phyloP scores from a whole-genome alignment of 164 flowering plant genomes.

The Sedum album region DNA sequence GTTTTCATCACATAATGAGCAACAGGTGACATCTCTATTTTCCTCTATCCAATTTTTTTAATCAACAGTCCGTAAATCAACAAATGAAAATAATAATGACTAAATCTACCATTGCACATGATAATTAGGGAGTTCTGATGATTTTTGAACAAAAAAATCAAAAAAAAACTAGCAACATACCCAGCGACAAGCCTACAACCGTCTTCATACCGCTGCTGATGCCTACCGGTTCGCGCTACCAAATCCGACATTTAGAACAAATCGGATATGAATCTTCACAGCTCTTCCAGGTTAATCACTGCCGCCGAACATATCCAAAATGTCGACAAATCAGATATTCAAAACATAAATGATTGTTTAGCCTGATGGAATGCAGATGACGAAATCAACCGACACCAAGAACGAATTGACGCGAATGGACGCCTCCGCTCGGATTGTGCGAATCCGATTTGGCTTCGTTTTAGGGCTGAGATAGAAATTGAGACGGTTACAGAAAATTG shows the following conservation, averaged over 20 bases:
- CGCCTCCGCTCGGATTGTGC: not conserved
- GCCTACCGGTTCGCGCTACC: conserved; percentile 87
- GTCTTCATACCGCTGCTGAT: conserved; percentile 66
- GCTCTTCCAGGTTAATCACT: not conserved
- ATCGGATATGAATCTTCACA: no score
- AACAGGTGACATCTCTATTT: no score
- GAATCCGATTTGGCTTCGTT: not conserved
- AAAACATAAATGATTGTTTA: not conserved
- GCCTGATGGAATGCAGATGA: not conserved
- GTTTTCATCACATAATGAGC: no score
- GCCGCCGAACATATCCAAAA: not conserved
- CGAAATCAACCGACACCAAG: no score
- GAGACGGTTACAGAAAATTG: not conserved
- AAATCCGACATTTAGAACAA: conserved; percentile 49
- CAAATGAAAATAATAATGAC: no score
- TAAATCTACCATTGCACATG: no score
- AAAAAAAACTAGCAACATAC: conserved; percentile 21
- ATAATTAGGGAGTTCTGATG: no score
- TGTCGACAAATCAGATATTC: not conserved
- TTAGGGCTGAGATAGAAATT: not conserved
- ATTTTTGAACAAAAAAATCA: not conserved
- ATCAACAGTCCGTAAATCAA: no score
- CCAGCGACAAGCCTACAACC: conserved; percentile 87
- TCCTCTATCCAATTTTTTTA: no score
- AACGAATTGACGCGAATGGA: no score